Conservation (phyloP, 306 rosid genomes). For the Hylodesmum podocarpum region DNA sequence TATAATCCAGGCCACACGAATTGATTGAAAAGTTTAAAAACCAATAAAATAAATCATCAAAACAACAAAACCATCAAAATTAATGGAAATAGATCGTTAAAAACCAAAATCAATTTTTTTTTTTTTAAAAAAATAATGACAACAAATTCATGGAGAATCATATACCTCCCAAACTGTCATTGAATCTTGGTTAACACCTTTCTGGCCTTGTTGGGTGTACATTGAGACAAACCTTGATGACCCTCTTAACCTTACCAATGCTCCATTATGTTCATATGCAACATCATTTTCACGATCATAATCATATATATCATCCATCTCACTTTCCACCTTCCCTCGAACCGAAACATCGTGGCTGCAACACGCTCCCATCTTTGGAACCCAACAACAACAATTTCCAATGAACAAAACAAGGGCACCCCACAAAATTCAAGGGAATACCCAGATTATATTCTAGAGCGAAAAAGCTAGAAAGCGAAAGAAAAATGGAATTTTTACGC, state of each 20-base stretch:
- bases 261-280: conserved; percentile 38
- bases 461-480: background rate
- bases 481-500: background rate
- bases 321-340: conserved; percentile 40
- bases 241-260: conserved; percentile 52
- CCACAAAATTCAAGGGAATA: conserved; percentile 30
- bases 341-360: conserved; percentile 41
- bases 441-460: conserved; percentile 31
- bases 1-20: background rate
- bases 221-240: conserved; percentile 59
- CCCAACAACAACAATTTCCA: background rate
- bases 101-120: background rate
- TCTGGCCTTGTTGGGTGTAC: conserved; percentile 76
- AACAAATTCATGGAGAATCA: background rate
- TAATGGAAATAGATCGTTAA: background rate
- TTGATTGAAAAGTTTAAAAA: background rate
- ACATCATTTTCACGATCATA: conserved; percentile 31
- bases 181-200: conserved; percentile 91
- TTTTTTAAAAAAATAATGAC: background rate
- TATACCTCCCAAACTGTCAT: conserved; percentile 93
- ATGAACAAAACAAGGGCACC: background rate
- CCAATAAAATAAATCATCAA: background rate
- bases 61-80: background rate
- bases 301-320: conserved; percentile 28
- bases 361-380: conserved; percentile 61